Base-by-base conservation (phyloP, 495 filamentous ascomycete genomes). In the Pyrenopolyporus hunteri region DNA sequence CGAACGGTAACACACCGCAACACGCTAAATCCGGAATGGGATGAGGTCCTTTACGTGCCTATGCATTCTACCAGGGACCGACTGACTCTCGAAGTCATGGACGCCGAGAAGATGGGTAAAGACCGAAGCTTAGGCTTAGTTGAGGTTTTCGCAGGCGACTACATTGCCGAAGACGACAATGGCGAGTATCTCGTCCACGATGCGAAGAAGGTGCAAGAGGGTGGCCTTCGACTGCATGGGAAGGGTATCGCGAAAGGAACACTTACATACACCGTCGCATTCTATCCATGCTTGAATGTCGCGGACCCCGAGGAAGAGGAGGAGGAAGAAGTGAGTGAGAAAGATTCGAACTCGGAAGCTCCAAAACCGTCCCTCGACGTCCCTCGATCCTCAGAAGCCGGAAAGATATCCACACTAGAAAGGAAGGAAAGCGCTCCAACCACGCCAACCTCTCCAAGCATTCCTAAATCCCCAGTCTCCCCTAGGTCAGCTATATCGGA, bases 1-100 rank as follows among this genome's bases (percentile, higher is more conserved):
- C 85, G 91, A 47, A 97, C 95, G 1, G 94, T 99, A 40, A 97
- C 94, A 1, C 96, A 93, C 76, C 86, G 92, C 66, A 99, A 93
- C 70, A 96, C 97, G 67, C 85, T 99, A 14, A 90, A 96, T 66
- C 94, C 94, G 2, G 87, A 95, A 26, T 99, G 89, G 89, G 92
- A 99, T 67, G 95, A 99, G 72, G 84, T 98, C 9, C 82, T 96
- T 37, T 99, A 99, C 72, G 83, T 99, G 0, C 93, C 95, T 0
- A 83, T 99, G 52, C 95, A 98, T 72, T 89, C 87, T 8, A 50
- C 80, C n/a, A 87, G 88, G 26, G 95, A 98, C 71, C 93, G 87
- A 62, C 72, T 99, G 14, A 84, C 84, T 0, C 74, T 99, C 10
- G 94, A 98, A 73, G 91, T 97, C 57, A 98, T 99, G 94, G 94